Evolutionary conservation across 208 protist species (phyloP).

Genomic region (Herpetomonas samuelpessoai): DNA sequence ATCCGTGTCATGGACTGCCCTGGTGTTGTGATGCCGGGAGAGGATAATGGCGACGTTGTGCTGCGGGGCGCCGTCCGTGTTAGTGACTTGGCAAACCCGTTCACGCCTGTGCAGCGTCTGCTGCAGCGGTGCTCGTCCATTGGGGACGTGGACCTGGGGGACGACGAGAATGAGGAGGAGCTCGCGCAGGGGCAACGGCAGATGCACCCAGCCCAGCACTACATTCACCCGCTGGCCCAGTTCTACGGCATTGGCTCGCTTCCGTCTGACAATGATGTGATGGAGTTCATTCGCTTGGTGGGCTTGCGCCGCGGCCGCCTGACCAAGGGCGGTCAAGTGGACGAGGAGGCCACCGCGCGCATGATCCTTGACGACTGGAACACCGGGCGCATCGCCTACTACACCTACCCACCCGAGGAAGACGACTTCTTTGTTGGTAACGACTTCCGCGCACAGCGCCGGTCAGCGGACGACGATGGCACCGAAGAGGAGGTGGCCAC

Average conservation of each 20-base stretch:
- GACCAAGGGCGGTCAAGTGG: conserved; percentile 80
- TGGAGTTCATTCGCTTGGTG: conserved; percentile 83
- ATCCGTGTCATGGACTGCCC: conserved; percentile 97
- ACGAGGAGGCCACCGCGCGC: conserved; percentile 90
- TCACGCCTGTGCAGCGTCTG: conserved; percentile 88
- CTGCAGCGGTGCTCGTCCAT: conserved; percentile 71
- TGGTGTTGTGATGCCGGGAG: conserved; percentile 93
- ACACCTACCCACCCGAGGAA: conserved; percentile 89
- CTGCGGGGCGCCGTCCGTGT: conserved; percentile 95
- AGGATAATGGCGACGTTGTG: conserved; percentile 90
- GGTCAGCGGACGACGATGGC: conserved; percentile 5
- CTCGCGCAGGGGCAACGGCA: conserved; percentile 39
- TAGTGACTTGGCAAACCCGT: conserved; percentile 92
- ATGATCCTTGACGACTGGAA: conserved; percentile 96
- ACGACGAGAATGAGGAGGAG: conserved; percentile 25
- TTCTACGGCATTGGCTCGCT: conserved; percentile 85
- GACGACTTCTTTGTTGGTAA: conserved; percentile 47
- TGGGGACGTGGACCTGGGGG: conserved; percentile 19
- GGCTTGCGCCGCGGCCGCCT: conserved; percentile 81
- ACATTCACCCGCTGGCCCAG: conserved; percentile 70
- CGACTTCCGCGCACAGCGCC: conserved; percentile 17
- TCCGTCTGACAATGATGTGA: conserved; percentile 51
- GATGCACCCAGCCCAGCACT: conserved; percentile 13
- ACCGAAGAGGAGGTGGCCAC: conserved; percentile 11
- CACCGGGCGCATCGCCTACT: conserved; percentile 95